Base-by-base conservation (phyloP, 305 asterid species). In the Rubia occidens region DNA sequence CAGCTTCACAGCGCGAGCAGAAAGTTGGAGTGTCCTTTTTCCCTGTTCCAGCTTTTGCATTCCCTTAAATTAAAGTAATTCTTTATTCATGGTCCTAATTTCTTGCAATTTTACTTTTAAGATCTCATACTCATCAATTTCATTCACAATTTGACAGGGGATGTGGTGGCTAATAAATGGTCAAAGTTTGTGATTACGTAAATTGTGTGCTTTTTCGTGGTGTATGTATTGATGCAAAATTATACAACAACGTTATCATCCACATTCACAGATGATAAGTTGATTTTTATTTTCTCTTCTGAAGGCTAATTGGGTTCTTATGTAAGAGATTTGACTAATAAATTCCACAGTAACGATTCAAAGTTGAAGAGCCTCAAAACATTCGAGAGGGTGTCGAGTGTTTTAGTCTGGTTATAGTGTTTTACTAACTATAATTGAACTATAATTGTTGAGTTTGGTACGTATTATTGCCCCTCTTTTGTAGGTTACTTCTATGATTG, bases 11-110 rank as follows among this genome's bases (percentile, higher is more conserved):
- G 47, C 51, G 3, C 51, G 66, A 18, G 6, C 24, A 17, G 47
- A 37, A 37, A 62, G 26, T 17, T 8, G 47, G 77, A 21, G 67
- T 68, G 72, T 37, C 68, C 51, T 77, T 83, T 67, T 80, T 79
- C 72, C 91, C 89, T 4, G 51, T 87, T 20, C 67, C 84, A n/a
- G 78, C 69, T 70, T 89, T 85, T 74, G 89, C 89, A 35, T 87
- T 87, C 63, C 89, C 95, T 0, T 87, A 85, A 72, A 84, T 89
- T 87, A 84, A 29, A 75, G 69, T 15, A 29, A 29, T 11, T 40
- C 39, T 35, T 18, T 26, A 29, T 29, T 24, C 24, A 32, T 20
- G 2, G 8, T 53, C 58, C 3, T 29, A 29, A 29, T 53, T 53
- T 10, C 21, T 53, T 53, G 21, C 11, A n/a, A 17, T 55, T 55